Evolutionary conservation across 1,284 basidiomycete genomes (phyloP), one percentile per base, ranked within the genome.

Genomic region (Mycosarcoma maydis): DNA sequence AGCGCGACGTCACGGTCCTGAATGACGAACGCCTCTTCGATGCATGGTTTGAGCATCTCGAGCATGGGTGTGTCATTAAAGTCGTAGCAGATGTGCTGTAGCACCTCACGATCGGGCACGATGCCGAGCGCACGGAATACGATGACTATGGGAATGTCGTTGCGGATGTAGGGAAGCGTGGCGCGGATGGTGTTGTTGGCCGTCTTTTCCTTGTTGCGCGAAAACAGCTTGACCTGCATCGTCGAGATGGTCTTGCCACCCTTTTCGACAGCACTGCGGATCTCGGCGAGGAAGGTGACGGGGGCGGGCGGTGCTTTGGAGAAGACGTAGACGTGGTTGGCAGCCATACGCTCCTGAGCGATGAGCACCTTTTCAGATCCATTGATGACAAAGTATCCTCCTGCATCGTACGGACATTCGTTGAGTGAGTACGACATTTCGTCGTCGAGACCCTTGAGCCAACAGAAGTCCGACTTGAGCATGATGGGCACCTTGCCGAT

Each of bases 321-420:
- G 82, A 99, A 99, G 57, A 98, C 94, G 83, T 98, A 99, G 76
- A 99, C 96, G 79, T 97, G 94, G 84, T 99, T 99, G 36, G 94
- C 95, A 9, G 96, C 95, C 94, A 98, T 98, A 49, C 96, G 89
- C 83, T 99, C 95, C 82, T 99, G 95, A 0, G 96, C 95, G 83
- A 99, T 99, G 71, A 99, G 86, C 24, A 99, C 95, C 83, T 99
- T 99, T 83, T 99, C 95, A 2, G 96, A 98, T 24, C 95, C 95
- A 77, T 98, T 98, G 85, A 99, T 98, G 83, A 99, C 92, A 83
- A 99, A 99, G 84, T 99, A 99, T 61, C 95, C 95, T 82, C 95
- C 95, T 8, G 71, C 58, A 57, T 99, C 96, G 80, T 94, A 95
- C 2, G 95, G 95, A 78, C 95, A 99, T 84, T 99, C 95, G 80